A percentile compares a stretch with the other conserved stretches of the same genome.
phyloP scores from a whole-genome alignment of 1,139 yeast genomes.

The Hyphopichia burtonii region DNA sequence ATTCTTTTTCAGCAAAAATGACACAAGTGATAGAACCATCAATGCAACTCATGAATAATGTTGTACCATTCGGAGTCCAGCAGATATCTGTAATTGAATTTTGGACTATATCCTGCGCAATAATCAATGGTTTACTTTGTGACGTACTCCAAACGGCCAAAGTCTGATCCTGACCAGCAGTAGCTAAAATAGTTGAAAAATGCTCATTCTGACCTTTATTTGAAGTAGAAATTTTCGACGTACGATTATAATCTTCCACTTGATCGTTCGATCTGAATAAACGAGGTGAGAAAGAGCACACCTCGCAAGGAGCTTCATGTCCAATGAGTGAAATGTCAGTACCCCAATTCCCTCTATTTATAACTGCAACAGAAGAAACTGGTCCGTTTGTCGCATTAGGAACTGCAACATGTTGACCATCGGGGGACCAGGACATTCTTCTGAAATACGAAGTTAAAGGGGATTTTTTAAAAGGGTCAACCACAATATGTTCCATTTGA shows the following conservation, averaged over 20 bases:
- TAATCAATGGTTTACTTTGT: constrained; percentile 58
- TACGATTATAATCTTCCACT: constrained; percentile 12
- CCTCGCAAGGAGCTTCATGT: constrained; percentile 96
- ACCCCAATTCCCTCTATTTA: constrained; percentile 92
- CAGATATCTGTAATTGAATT: constrained; percentile 71
- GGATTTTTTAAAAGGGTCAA: constrained; percentile 82
- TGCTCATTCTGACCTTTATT: constrained; percentile 16
- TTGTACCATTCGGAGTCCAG: constrained; percentile 78
- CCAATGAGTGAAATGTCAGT: constrained; percentile 86
- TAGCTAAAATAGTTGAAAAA: constrained; percentile 60
- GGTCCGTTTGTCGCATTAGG: constrained; percentile 98
- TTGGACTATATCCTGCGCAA: constrained; percentile 59
- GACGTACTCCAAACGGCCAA: constrained; percentile 71
- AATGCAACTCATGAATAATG: constrained; percentile 70
- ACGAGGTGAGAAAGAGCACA: constrained; percentile 83
- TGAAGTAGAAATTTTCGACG: constrained; percentile 30
- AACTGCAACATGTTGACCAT: constrained; percentile 93
- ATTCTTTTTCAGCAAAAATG: constrained; percentile 64
- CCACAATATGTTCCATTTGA: constrained; percentile 78
- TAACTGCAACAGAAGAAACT: constrained; percentile 82
- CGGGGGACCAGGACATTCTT: constrained; percentile 96
- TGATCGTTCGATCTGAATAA: constrained; percentile 38
- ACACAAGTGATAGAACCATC: constrained; percentile 84
- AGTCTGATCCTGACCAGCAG: constrained; percentile 78
- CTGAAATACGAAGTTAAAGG: constrained; percentile 93